Evolutionary conservation across 208 protist species (phyloP), one percentile per base, ranked within the genome.

Genomic region (Angomonas ambiguus): DNA sequence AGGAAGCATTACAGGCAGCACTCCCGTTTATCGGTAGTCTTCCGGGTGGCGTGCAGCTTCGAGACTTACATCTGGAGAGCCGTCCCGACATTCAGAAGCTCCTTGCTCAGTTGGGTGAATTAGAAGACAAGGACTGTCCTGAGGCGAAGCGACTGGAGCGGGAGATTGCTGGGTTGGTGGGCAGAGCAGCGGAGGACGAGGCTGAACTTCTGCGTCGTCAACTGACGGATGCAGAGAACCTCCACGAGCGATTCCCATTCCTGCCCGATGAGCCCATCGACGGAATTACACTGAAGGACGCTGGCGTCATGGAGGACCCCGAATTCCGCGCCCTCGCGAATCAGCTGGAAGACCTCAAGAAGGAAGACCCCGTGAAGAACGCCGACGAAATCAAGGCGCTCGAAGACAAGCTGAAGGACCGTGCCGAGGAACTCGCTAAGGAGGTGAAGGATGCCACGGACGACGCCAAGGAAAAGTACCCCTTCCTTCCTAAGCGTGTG

Each of bases 401-500:
- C 42, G 75, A 72, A 58, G 55, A 42, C 31, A 42, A 59, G 65
- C 41, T 76, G 65, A 30, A 33, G 22, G 57, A 53, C 45, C 70
- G 70, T 13, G 67, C 62, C 30, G 31, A 31, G 18, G 65, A 77
- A 66, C 69, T 83, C 10, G 62, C 64, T 13, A 49, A 41, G 20
- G 63, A 60, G 22, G 53, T 62, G 63, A 10, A 49, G 67, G 58
- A 51, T 57, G 71, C 76, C 6, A 65, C 71, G 24, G 71, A 74
- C 30, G 71, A 76, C 51, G 67, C 58, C 65, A 57, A 76, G 65
- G 56, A 45, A 70, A 60, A 76, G 61, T 84, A 82, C 67, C 81
- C 81, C 35, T 87, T 83, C 68, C 76, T 87, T 48, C 38, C 62
- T 18, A 41, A 55, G 55, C 74, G 77, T 41, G 67, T 87, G 38